Conservation (phyloP, 306 rosid species). For the Prosopis cineraria region DNA sequence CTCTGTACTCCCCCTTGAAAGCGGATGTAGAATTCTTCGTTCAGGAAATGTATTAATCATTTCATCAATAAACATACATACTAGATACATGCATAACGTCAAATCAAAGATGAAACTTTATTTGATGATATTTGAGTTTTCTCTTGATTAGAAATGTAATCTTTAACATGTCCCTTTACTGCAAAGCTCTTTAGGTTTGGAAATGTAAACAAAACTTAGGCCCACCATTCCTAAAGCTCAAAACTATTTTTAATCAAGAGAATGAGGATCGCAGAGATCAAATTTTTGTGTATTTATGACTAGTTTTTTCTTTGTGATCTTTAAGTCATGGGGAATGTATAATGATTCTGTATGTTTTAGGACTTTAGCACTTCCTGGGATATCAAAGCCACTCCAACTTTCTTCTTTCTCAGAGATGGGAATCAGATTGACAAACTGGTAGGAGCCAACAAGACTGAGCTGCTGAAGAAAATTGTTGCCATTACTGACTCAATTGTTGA, state of each 20-base stretch:
- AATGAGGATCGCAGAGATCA: background rate
- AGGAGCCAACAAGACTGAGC: constrained; percentile 92
- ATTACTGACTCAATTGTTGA: constrained; percentile 48
- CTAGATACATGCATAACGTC: too few relatives aligned
- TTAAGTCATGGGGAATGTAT: background rate
- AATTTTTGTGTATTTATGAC: background rate
- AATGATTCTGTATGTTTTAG: constrained; percentile 49
- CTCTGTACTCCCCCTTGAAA: background rate
- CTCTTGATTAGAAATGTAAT: too few relatives aligned
- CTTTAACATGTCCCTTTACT: too few relatives aligned
- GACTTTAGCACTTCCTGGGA: constrained; percentile 94
- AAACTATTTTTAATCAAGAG: background rate
- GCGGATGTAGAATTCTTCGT: constrained; percentile 10
- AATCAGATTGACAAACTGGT: constrained; percentile 89
- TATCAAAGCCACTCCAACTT: constrained; percentile 94
- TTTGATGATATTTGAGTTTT: background rate
- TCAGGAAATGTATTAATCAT: background rate
- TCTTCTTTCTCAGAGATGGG: constrained; percentile 88
- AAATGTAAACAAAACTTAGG: too few relatives aligned
- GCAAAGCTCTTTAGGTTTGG: too few relatives aligned
- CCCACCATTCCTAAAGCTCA: background rate
- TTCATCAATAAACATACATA: too few relatives aligned
- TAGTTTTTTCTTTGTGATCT: background rate
- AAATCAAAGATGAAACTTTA: background rate
- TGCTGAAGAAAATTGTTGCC: constrained; percentile 69